phyloP scores from a whole-genome alignment of 108 stramenopile species.

The Cyclotella sp. region DNA sequence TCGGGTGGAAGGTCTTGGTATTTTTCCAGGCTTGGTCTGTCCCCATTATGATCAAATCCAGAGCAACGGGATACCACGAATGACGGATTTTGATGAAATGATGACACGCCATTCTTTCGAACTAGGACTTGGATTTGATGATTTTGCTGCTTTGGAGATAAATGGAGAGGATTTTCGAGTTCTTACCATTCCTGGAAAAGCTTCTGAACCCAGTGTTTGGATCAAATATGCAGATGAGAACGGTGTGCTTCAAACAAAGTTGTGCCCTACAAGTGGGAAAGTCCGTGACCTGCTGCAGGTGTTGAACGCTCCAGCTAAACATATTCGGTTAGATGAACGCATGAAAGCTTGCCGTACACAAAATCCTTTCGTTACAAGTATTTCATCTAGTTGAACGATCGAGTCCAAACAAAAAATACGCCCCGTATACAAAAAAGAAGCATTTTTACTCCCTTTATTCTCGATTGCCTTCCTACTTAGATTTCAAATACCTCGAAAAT shows the following conservation, averaged over 20 bases:
- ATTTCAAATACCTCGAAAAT: constrained; percentile 83
- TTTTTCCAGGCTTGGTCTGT: constrained; percentile 66
- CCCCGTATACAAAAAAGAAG: no score
- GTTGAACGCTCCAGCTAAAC: background rate
- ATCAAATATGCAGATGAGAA: constrained; percentile 6
- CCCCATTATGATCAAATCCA: constrained; percentile 80
- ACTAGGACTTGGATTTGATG: constrained; percentile 82
- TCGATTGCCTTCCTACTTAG: constrained; percentile 10
- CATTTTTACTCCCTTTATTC: no score
- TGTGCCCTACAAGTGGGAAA: constrained; percentile 2
- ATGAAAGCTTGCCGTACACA: background rate
- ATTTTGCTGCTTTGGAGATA: constrained; percentile 80
- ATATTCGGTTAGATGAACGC: background rate
- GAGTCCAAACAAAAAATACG: no score
- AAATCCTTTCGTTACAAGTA: background rate
- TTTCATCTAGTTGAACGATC: no score
- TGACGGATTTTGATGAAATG: constrained; percentile 71
- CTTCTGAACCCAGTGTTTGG: background rate
- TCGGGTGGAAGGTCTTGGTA: constrained; percentile 63
- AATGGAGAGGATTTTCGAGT: constrained; percentile 33
- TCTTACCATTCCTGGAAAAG: background rate
- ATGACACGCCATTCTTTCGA: constrained; percentile 51
- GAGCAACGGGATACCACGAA: constrained; percentile 70
- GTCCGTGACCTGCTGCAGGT: constrained; percentile 3
- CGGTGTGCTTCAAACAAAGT: background rate